Conservation (phyloP, 441 rosid genomes). For the Populus tomentosa region DNA sequence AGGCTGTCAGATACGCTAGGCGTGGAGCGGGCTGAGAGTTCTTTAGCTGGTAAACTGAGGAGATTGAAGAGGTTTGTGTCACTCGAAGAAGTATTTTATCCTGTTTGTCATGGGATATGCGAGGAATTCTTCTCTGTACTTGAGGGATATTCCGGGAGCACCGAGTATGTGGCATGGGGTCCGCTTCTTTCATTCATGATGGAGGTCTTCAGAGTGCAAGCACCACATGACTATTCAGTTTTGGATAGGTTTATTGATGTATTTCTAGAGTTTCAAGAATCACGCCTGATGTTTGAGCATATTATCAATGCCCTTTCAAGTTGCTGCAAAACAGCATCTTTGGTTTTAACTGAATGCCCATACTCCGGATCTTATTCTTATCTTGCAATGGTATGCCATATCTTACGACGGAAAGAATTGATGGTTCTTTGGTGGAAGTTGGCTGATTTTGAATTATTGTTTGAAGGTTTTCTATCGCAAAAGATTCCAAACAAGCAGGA, state of each 20-base stretch:
- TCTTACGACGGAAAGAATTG: slow-evolving; percentile 68
- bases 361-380: slow-evolving; percentile 88
- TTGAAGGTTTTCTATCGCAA: slow-evolving; percentile 83
- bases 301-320: slow-evolving; percentile 67
- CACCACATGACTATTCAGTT: slow-evolving; percentile 73
- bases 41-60: slow-evolving; percentile 63
- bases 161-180: slow-evolving; percentile 81
- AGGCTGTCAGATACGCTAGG: slow-evolving; percentile 60
- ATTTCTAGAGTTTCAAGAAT: slow-evolving; percentile 61
- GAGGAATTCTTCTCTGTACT: slow-evolving; percentile 64
- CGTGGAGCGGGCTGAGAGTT: slow-evolving; percentile 53
- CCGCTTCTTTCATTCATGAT: slow-evolving; percentile 72
- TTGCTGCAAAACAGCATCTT: slow-evolving; percentile 70
- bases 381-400: slow-evolving; percentile 85
- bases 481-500: slow-evolving; percentile 83
- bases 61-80: slow-evolving; percentile 78
- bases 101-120: slow-evolving; percentile 70
- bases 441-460: slow-evolving; percentile 65
- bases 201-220: slow-evolving; percentile 64
- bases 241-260: slow-evolving; percentile 71
- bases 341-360: slow-evolving; percentile 79
- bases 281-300: slow-evolving; percentile 55
- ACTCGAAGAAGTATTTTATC: slow-evolving; percentile 66
- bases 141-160: slow-evolving; percentile 47
- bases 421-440: slow-evolving; percentile 94